These are phyloP conservation scores for Diaporthe eres DNA, from an alignment of 2,329 filamentous ascomycete genomes.

Conservation along the genomic window DNA sequence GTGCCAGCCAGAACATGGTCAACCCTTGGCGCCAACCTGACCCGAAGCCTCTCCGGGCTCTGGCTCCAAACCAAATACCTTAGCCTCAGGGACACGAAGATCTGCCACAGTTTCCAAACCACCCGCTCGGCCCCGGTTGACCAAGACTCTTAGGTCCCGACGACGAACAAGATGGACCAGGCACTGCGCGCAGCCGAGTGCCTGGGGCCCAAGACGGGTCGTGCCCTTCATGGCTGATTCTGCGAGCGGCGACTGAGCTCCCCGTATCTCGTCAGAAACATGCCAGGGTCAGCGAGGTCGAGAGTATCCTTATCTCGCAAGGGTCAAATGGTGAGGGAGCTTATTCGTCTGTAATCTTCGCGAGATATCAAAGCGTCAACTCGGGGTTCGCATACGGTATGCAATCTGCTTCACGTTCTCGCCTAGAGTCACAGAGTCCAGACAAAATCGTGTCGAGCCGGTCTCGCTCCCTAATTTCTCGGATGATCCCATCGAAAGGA, in stretches of 20 bases:
- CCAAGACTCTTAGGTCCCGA: neutral
- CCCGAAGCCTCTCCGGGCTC: neutral
- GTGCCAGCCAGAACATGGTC: neutral
- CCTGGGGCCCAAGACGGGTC: neutral
- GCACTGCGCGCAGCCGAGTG: neutral
- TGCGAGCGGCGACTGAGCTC: too few relatives aligned
- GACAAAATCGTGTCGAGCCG: conserved; percentile 7
- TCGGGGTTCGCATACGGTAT: neutral
- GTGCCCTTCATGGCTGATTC: too few relatives aligned
- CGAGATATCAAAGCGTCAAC: conserved; percentile 21
- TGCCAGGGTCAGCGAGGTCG: neutral
- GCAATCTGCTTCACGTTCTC: neutral
- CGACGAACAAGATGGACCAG: neutral
- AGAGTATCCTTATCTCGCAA: neutral
- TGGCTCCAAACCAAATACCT: conserved; percentile 3
- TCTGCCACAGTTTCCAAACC: conserved; percentile 12
- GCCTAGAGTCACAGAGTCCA: conserved; percentile 16
- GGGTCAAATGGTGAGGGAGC: conserved; percentile 1
- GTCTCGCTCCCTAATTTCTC: conserved; percentile 15
- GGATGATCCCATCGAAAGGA: neutral
- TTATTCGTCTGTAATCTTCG: conserved; percentile 7
- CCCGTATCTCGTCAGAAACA: neutral
- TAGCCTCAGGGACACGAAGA: neutral
- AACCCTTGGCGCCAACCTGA: neutral
- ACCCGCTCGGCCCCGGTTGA: conserved; percentile 8